Evolutionary conservation across 1,284 basidiomycete species (phyloP).

Genomic region (Rhodotorula sp.): DNA sequence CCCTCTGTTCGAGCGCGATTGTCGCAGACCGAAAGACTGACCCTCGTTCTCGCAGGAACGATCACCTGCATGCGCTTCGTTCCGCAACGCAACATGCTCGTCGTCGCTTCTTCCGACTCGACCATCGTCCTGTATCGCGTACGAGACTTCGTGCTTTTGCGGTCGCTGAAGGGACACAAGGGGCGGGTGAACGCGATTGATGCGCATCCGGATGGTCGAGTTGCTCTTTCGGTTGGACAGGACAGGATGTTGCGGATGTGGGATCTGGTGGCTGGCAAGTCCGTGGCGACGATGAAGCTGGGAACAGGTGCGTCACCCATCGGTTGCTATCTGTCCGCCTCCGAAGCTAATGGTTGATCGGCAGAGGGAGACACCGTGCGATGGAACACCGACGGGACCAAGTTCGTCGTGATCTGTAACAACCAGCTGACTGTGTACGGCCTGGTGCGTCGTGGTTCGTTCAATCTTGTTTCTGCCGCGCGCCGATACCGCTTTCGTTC

Average conservation of each 20-base stretch:
- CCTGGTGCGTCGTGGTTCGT: slow-evolving; percentile 57
- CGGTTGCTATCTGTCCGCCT: background rate
- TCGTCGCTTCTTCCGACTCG: slow-evolving; percentile 77
- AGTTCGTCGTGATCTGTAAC: slow-evolving; percentile 72
- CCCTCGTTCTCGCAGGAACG: slow-evolving; percentile 61
- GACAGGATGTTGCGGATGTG: slow-evolving; percentile 92
- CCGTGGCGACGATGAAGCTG: slow-evolving; percentile 80
- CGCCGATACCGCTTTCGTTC: background rate
- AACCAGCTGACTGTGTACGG: slow-evolving; percentile 73
- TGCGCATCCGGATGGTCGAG: slow-evolving; percentile 86
- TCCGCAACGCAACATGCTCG: slow-evolving; percentile 73
- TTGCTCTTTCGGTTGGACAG: slow-evolving; percentile 85
- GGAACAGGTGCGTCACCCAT: slow-evolving; percentile 75
- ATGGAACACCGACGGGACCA: slow-evolving; percentile 72
- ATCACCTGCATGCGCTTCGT: slow-evolving; percentile 87
- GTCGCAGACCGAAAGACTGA: background rate
- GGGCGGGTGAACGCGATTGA: slow-evolving; percentile 85
- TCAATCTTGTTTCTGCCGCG: background rate
- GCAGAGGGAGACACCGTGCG: slow-evolving; percentile 82
- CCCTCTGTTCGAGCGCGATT: slow-evolving; percentile 21
- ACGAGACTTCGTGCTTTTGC: slow-evolving; percentile 88
- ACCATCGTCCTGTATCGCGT: slow-evolving; percentile 84
- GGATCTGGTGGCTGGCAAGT: slow-evolving; percentile 94
- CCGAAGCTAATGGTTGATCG: too few relatives aligned
- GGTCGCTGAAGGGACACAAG: slow-evolving; percentile 86